Percentiles rank a stretch among this genome's conserved stretches.
Conservation (phyloP, 257 asterid genomes). For the Lycium barbarum region DNA sequence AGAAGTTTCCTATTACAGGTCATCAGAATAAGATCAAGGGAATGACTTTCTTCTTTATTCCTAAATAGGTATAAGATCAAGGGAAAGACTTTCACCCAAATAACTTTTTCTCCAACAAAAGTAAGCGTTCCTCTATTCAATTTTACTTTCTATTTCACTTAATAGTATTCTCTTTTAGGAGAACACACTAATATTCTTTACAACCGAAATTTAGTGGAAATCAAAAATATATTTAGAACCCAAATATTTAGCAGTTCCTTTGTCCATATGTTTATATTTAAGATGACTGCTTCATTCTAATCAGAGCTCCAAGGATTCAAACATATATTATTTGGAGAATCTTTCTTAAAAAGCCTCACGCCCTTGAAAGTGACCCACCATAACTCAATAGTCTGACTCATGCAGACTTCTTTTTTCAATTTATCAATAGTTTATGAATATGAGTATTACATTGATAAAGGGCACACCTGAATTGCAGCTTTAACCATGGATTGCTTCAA, state of each 20-base stretch:
- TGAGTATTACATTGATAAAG: not conserved
- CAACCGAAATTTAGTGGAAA: not conserved
- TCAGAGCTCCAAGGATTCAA: constrained; percentile 7
- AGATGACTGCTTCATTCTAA: constrained; percentile 16
- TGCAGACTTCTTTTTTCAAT: not conserved
- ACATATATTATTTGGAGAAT: not conserved
- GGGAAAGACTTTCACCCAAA: not conserved
- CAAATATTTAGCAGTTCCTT: not conserved
- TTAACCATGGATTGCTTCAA: constrained; percentile 79
- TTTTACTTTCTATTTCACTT: not conserved
- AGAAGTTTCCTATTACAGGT: not conserved
- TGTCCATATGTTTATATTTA: constrained; percentile 2
- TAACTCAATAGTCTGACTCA: not conserved
- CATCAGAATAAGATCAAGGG: not conserved
- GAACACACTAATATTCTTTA: constrained; percentile 14
- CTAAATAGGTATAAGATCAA: not conserved
- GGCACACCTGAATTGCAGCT: constrained; percentile 82
- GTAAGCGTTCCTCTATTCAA: not conserved
- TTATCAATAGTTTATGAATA: constrained; percentile 2
- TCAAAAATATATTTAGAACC: not conserved
- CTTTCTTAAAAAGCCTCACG: not conserved
- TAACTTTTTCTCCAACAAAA: not conserved
- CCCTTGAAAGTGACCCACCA: constrained; percentile 24
- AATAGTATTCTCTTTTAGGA: not conserved
- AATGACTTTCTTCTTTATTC: not conserved